Evolutionary conservation across 345 rosid genomes (phyloP).

Genomic region (Conringia planisiliqua): DNA sequence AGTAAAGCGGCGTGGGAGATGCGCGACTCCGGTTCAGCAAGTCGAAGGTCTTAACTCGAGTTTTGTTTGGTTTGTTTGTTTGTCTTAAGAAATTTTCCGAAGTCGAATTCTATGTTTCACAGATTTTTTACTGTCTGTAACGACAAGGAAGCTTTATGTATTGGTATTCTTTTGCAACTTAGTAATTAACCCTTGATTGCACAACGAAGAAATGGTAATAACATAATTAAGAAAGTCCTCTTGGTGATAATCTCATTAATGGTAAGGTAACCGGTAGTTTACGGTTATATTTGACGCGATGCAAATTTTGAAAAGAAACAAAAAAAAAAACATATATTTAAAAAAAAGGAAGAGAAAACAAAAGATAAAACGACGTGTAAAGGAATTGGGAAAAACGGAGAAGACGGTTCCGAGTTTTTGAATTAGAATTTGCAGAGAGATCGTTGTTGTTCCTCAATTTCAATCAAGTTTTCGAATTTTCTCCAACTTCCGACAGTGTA

Average conservation of each 20-base stretch:
- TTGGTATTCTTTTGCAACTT: background rate
- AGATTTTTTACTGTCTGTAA: background rate
- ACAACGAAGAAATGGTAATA: background rate
- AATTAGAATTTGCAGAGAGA: background rate
- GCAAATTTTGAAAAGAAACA: background rate
- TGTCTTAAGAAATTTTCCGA: constrained; percentile 15
- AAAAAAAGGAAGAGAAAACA: background rate
- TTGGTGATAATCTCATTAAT: background rate
- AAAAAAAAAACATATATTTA: background rate
- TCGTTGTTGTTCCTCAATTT: background rate
- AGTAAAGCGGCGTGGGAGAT: constrained; percentile 43
- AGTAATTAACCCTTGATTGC: background rate
- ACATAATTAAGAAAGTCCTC: constrained; percentile 8
- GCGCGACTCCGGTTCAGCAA: constrained; percentile 30
- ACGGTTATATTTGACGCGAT: constrained; percentile 12
- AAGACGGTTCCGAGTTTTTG: constrained; percentile 21
- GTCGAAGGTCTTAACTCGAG: constrained; percentile 23
- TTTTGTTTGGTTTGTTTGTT: constrained; percentile 8
- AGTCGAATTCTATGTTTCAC: background rate
- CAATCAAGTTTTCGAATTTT: background rate
- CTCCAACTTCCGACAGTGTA: background rate
- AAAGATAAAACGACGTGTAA: background rate
- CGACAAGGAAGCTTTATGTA: background rate
- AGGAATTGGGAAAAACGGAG: background rate
- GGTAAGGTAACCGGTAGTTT: background rate